phyloP scores from a whole-genome alignment of 768 basidiomycete genomes.

The Russula sp. region DNA sequence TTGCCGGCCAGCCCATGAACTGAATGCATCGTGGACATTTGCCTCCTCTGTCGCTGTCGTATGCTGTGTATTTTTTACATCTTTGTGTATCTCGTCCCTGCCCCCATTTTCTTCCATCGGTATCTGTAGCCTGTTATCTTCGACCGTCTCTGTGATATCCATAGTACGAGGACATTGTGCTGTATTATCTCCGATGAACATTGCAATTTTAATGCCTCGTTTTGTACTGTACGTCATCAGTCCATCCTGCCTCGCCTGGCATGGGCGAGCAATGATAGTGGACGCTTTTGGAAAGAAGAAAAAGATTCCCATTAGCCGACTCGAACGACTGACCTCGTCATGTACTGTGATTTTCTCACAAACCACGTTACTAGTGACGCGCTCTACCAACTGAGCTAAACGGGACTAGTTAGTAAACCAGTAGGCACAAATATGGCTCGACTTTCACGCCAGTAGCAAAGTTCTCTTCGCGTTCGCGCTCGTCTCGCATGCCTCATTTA shows the following conservation, averaged over 20 bases:
- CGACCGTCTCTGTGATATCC: not conserved
- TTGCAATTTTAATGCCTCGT: not conserved
- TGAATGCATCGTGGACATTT: not conserved
- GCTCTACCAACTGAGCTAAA: constrained; percentile 47
- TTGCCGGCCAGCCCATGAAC: not conserved
- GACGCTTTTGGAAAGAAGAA: not conserved
- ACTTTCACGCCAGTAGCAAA: not conserved
- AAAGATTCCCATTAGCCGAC: constrained; percentile 21
- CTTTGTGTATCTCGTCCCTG: not conserved
- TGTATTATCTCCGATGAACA: not conserved
- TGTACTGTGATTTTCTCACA: not conserved
- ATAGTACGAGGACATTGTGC: not conserved
- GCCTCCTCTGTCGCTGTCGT: not conserved
- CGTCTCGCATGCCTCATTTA: not conserved
- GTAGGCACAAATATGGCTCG: not conserved
- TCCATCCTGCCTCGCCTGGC: not conserved
- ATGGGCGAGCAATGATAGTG: not conserved
- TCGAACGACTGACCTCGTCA: constrained; percentile 24
- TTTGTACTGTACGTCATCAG: not conserved
- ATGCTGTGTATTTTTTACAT: not conserved
- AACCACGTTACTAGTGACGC: constrained; percentile 50
- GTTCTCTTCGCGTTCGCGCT: too few relatives aligned
- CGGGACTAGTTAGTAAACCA: constrained; percentile 18
- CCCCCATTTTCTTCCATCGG: not conserved
- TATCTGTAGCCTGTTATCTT: constrained; percentile 2